Conservation (phyloP, 176 grass and related monocot genomes). For the Hsuehochloa calcarea region DNA sequence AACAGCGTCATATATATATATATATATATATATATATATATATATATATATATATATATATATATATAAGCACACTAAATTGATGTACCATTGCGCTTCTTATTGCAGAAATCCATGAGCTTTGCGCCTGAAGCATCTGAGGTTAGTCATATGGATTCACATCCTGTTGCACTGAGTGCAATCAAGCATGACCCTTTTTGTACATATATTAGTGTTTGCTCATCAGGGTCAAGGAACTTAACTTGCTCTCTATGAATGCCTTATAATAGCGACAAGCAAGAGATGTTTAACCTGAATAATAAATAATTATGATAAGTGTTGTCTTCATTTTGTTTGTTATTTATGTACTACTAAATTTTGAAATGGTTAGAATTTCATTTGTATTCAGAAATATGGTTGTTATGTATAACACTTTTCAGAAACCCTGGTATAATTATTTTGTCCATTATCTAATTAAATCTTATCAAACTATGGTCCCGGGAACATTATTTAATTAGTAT, state of each 20-base stretch:
- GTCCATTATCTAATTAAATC: background rate
- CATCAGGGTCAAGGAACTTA: background rate
- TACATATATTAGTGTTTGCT: background rate
- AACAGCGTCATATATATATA: background rate
- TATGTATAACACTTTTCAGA: background rate
- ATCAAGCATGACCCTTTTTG: constrained; percentile 5
- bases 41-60: background rate
- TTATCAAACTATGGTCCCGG: background rate
- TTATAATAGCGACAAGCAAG: background rate
- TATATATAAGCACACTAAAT: constrained; percentile 6
- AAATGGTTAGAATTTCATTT: background rate
- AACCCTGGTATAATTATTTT: background rate
- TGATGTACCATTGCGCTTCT: constrained; percentile 21
- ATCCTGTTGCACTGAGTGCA: background rate
- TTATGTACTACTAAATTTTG: constrained; percentile 11
- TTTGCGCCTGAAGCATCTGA: constrained; percentile 57
- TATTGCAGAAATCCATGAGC: constrained; percentile 69
- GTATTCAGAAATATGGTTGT: background rate
- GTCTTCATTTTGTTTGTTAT: background rate
- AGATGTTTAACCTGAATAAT: constrained; percentile 1
- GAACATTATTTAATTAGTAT: background rate
- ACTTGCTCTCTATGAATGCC: background rate
- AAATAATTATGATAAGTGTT: constrained; percentile 16
- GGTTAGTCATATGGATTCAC: constrained; percentile 52
- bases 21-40: background rate